A percentile compares a stretch with the other conserved stretches of the same genome.
These are phyloP conservation scores for Simplicillium aogashimaense DNA, from an alignment of 2,329 filamentous ascomycete species.

Conservation along the genomic window DNA sequence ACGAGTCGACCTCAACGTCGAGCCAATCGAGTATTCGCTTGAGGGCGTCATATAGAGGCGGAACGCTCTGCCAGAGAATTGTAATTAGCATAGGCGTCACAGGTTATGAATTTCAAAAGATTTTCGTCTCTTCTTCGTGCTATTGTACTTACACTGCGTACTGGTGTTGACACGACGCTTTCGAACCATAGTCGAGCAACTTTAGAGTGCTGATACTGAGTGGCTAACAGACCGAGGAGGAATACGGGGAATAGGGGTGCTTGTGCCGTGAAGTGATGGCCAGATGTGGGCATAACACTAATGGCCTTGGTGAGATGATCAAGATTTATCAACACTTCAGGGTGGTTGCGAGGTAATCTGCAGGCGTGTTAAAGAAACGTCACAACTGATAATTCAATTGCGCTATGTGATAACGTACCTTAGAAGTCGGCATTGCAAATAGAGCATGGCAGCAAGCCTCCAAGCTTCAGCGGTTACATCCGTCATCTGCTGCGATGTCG, in stretches of 20 bases:
- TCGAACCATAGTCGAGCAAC: slow-evolving; percentile 25
- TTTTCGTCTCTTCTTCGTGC: no score
- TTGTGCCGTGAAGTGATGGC: slow-evolving; percentile 28
- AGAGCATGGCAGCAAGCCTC: slow-evolving; percentile 27
- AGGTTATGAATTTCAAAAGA: slow-evolving; percentile 11
- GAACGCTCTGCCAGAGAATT: slow-evolving; percentile 22
- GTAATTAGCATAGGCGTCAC: not conserved
- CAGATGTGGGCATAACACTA: slow-evolving; percentile 29
- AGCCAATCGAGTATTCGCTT: slow-evolving; percentile 25
- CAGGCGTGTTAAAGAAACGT: slow-evolving; percentile 7
- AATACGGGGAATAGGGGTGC: slow-evolving; percentile 30
- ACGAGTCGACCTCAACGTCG: slow-evolving; percentile 13
- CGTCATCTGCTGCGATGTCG: slow-evolving; percentile 23
- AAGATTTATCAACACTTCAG: slow-evolving; percentile 20
- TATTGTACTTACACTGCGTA: slow-evolving; percentile 25
- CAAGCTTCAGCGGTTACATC: slow-evolving; percentile 30
- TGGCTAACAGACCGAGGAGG: slow-evolving; percentile 26
- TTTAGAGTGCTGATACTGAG: slow-evolving; percentile 13
- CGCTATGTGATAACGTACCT: slow-evolving; percentile 22
- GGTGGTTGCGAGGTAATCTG: slow-evolving; percentile 27
- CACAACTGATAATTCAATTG: no score
- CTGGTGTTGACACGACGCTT: slow-evolving; percentile 22
- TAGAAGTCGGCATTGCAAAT: slow-evolving; percentile 26
- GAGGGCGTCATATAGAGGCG: slow-evolving; percentile 23
- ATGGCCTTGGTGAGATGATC: slow-evolving; percentile 25